phyloP scores from a whole-genome alignment of 768 basidiomycete species.

The Cystofilobasidium capitatum region DNA sequence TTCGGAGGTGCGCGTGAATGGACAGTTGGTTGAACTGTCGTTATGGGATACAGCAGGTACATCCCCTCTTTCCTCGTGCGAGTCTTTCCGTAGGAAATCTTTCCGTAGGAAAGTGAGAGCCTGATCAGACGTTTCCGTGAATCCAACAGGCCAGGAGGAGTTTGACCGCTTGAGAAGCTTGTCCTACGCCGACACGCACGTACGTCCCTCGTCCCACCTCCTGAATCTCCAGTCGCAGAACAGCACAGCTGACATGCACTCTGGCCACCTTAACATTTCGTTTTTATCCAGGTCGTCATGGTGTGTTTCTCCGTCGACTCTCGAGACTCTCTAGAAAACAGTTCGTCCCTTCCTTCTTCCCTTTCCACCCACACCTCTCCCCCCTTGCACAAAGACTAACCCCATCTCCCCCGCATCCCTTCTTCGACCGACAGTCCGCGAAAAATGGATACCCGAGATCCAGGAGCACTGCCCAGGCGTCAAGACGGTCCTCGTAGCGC shows the following conservation, averaged over 20 bases:
- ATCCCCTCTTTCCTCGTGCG: not conserved
- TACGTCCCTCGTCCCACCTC: not conserved
- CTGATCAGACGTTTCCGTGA: not conserved
- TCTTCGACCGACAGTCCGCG: not conserved
- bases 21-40: constrained; percentile 5
- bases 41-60: constrained; percentile 9
- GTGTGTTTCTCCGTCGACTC: constrained; percentile 10
- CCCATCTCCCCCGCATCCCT: not conserved
- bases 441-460: constrained; percentile 4
- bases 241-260: no score
- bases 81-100: not conserved
- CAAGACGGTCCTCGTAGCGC: not conserved
- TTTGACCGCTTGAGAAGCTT: constrained; percentile 9
- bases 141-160: constrained; percentile 2
- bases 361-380: not conserved
- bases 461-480: not conserved
- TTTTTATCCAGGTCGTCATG: constrained; percentile 20
- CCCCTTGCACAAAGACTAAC: not conserved
- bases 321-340: constrained; percentile 7
- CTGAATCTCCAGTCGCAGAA: no score
- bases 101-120: not conserved
- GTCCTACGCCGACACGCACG: constrained; percentile 5
- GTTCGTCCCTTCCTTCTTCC: not conserved
- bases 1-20: not conserved
- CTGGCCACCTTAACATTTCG: no score